A percentile compares a stretch with the other conserved stretches of the same genome.
Evolutionary conservation across 2,329 filamentous ascomycete genomes (phyloP).

Genomic region (Trichoderma arundinaceum): DNA sequence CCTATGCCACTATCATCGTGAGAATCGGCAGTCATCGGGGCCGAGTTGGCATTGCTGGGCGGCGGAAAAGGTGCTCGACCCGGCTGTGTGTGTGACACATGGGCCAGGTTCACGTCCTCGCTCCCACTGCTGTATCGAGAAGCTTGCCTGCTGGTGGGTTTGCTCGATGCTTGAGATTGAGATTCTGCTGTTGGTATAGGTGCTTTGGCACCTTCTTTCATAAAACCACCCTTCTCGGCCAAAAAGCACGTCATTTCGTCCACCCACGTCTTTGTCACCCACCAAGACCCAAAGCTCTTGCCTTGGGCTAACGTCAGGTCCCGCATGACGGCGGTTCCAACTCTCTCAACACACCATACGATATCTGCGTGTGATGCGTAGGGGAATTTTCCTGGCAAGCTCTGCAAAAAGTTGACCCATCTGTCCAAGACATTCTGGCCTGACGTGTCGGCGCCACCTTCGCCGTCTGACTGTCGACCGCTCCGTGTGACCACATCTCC

Average conservation of each 20-base stretch:
- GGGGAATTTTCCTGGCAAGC: conserved; percentile 73
- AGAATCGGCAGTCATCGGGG: conserved; percentile 47
- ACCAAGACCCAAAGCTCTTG: conserved; percentile 87
- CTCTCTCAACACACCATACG: conserved; percentile 75
- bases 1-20: conserved; percentile 79
- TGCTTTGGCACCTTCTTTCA: conserved; percentile 61
- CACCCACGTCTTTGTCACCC: conserved; percentile 93
- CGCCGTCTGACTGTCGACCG: conserved; percentile 46
- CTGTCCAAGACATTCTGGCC: conserved; percentile 75
- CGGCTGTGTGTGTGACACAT: conserved; percentile 55
- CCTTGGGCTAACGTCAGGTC: conserved; percentile 81
- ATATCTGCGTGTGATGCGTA: conserved; percentile 75
- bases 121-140: conserved; percentile 53
- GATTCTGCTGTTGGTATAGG: conserved; percentile 38
- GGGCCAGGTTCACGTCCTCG: conserved; percentile 54
- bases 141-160: conserved; percentile 45
- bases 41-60: conserved; percentile 50
- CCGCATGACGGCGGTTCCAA: conserved; percentile 78
- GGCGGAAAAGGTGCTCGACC: conserved; percentile 58
- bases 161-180: conserved; percentile 45
- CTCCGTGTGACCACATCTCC: conserved; percentile 60
- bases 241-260: conserved; percentile 94
- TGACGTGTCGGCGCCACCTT: conserved; percentile 40
- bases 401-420: conserved; percentile 75
- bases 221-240: conserved; percentile 87